Conservation (phyloP, 192 early-diverging fungal genomes). For the Coemansia sp. region DNA sequence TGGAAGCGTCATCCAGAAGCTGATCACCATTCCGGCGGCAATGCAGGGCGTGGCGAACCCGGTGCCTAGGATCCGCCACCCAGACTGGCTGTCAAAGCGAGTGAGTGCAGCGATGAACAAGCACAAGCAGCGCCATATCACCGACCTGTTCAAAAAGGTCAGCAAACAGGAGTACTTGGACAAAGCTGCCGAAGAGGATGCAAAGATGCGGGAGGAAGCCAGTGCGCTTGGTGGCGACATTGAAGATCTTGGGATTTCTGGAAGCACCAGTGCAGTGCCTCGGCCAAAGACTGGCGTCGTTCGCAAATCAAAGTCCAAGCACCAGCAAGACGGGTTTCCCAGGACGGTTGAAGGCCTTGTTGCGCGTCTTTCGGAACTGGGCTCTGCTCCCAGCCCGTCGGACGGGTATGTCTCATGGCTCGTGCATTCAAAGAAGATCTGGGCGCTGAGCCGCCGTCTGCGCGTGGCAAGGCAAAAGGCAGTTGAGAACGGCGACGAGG, state of each 20-base stretch:
- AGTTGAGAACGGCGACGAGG: constrained; percentile 30
- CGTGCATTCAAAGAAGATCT: constrained; percentile 71
- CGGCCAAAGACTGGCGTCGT: constrained; percentile 24
- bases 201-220: constrained; percentile 4
- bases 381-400: constrained; percentile 63
- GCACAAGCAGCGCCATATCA: constrained; percentile 78
- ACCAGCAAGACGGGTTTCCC: constrained; percentile 16
- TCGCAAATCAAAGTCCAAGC: constrained; percentile 4
- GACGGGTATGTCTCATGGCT: constrained; percentile 76
- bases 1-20: constrained; percentile 90
- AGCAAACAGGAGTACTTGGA: constrained; percentile 38
- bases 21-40: constrained; percentile 97
- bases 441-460: constrained; percentile 62
- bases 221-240: constrained; percentile 40
- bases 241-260: constrained; percentile 59
- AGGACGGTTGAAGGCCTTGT: constrained; percentile 48
- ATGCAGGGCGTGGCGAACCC: constrained; percentile 95
- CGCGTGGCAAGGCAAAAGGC: constrained; percentile 54
- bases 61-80: constrained; percentile 86
- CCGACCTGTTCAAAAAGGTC: constrained; percentile 73
- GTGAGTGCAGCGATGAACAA: constrained; percentile 75
- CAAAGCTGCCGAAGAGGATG: constrained; percentile 16
- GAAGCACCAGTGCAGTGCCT: constrained; percentile 9
- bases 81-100: constrained; percentile 90
- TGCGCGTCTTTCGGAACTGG: constrained; percentile 40